A percentile compares a stretch with the other conserved stretches of the same genome.
Evolutionary conservation across 768 basidiomycete species (phyloP).

Genomic region (Royoungia palumana): DNA sequence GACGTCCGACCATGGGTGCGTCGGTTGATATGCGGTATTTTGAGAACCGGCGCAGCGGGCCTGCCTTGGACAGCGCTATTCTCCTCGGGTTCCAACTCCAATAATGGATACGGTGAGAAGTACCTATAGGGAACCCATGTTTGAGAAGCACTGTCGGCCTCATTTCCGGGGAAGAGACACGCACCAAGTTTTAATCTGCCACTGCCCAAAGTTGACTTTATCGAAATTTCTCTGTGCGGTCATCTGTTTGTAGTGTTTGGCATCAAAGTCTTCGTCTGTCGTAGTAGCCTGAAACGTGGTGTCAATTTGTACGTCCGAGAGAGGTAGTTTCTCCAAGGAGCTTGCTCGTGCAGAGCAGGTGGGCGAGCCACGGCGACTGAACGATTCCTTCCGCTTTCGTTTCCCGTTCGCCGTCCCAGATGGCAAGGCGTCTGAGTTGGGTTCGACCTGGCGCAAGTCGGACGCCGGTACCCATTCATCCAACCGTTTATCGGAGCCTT

Average conservation of each 20-base stretch:
- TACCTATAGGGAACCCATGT: constrained; percentile 54
- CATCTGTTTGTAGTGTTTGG: constrained; percentile 63
- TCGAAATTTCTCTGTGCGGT: constrained; percentile 81
- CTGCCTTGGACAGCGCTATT: constrained; percentile 23
- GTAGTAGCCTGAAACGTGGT: constrained; percentile 35
- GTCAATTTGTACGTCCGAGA: constrained; percentile 12
- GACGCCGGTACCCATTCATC: constrained; percentile 69
- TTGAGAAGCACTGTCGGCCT: not conserved
- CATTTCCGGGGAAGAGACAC: constrained; percentile 24
- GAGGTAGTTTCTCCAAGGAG: constrained; percentile 11
- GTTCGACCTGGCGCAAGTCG: constrained; percentile 32
- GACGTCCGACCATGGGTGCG: constrained; percentile 72
- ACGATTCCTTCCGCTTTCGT: constrained; percentile 25
- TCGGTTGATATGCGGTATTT: constrained; percentile 49
- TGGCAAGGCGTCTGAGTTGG: constrained; percentile 17
- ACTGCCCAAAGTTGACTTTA: constrained; percentile 78
- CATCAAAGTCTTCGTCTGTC: constrained; percentile 69
- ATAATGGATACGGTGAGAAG: constrained; percentile 87
- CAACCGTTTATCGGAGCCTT: constrained; percentile 64
- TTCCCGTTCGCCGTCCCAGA: constrained; percentile 32
- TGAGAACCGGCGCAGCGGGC: constrained; percentile 29
- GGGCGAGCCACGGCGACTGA: constrained; percentile 15
- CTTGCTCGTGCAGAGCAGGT: constrained; percentile 22
- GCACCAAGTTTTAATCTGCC: constrained; percentile 87
- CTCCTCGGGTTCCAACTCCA: constrained; percentile 64